Conservation (phyloP, 1,284 basidiomycete species). For the Ustilago bromivora region DNA sequence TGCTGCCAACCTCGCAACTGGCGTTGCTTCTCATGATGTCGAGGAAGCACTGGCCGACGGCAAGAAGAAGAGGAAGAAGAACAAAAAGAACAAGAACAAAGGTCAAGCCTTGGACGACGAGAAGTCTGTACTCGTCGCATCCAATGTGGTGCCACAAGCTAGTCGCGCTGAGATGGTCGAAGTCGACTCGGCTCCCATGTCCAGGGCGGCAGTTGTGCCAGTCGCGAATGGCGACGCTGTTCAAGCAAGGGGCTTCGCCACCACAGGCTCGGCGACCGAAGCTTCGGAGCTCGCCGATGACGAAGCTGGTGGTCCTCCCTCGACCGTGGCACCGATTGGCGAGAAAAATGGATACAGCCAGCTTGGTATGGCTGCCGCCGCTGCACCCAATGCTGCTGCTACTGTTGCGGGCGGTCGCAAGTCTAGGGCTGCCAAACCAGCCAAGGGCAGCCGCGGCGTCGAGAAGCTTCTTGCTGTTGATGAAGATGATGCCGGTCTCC, state of each 20-base stretch:
- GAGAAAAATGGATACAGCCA: slow-evolving; percentile 38
- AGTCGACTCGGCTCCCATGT: background rate
- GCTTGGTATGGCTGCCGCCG: slow-evolving; percentile 34
- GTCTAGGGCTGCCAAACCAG: slow-evolving; percentile 17
- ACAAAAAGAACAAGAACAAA: slow-evolving; percentile 34
- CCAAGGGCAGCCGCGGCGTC: slow-evolving; percentile 35
- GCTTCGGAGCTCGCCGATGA: slow-evolving; percentile 33
- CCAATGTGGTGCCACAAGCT: slow-evolving; percentile 7
- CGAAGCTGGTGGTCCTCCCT: slow-evolving; percentile 23
- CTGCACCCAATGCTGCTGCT: slow-evolving; percentile 16
- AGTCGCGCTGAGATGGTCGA: slow-evolving; percentile 9
- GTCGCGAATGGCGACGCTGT: slow-evolving; percentile 4
- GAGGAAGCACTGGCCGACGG: background rate
- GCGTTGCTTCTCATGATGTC: background rate
- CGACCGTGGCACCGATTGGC: slow-evolving; percentile 14
- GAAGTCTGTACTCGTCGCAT: slow-evolving; percentile 10
- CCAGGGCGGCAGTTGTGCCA: slow-evolving; percentile 15
- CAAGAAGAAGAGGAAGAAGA: slow-evolving; percentile 26
- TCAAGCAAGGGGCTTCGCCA: slow-evolving; percentile 30
- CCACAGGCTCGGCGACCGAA: slow-evolving; percentile 22
- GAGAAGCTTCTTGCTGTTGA: slow-evolving; percentile 40
- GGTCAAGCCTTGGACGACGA: slow-evolving; percentile 11
- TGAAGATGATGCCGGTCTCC: slow-evolving; percentile 30
- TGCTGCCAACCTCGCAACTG: slow-evolving; percentile 24
- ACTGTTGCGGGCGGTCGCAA: slow-evolving; percentile 12